Percentiles rank a stretch among this genome's conserved stretches.
phyloP scores from a whole-genome alignment of 139 green algal species.

The Coccomyxa sp. region DNA sequence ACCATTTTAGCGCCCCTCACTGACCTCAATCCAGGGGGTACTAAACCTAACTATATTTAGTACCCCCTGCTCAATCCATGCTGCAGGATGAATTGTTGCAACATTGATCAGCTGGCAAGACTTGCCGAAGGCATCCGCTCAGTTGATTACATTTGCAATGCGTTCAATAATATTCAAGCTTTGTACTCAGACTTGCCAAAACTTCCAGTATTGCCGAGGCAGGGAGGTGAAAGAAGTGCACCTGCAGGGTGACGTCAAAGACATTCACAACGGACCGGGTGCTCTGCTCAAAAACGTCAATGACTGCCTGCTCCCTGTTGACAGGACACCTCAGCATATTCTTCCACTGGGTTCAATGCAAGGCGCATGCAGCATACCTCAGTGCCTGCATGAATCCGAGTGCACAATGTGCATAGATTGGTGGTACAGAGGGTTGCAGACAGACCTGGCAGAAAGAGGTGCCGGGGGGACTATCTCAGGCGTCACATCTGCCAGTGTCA shows the following conservation, averaged over 20 bases:
- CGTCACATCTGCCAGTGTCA: constrained; percentile 20
- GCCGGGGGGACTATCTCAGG: constrained; percentile 8
- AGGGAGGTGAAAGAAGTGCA: neutral
- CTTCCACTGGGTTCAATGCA: neutral
- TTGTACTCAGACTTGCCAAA: no score
- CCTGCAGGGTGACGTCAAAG: constrained; percentile 61
- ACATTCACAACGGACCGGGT: constrained; percentile 61
- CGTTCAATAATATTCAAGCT: no score
- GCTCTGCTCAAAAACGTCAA: constrained; percentile 50
- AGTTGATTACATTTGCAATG: no score
- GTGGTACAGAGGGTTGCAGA: neutral
- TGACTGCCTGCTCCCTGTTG: constrained; percentile 53
- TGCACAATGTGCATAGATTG: neutral
- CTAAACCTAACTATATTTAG: neutral
- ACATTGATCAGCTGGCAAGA: neutral
- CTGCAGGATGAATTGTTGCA: neutral
- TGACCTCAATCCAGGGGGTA: neutral
- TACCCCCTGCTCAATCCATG: neutral
- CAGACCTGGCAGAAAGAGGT: constrained; percentile 17
- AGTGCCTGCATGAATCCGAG: neutral
- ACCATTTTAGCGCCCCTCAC: constrained; percentile 4
- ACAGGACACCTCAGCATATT: neutral
- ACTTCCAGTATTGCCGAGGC: no score
- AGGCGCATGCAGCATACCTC: neutral
- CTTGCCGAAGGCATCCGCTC: no score